These are phyloP conservation scores for Carex myosuroides DNA, from an alignment of 176 grass and related monocot species.

Conservation along the genomic window DNA sequence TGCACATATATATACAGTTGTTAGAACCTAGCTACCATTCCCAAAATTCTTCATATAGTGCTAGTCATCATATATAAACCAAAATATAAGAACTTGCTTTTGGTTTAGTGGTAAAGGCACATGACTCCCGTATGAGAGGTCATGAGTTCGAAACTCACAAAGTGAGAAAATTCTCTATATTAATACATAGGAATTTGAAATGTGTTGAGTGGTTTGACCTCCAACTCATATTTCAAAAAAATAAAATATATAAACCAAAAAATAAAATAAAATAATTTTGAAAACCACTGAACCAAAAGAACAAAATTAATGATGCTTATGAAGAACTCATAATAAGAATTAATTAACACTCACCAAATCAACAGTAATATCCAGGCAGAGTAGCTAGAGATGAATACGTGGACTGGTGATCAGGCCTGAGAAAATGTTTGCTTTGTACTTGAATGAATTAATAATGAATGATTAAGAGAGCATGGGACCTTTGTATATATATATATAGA, in stretches of 20 bases:
- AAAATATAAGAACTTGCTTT: not conserved
- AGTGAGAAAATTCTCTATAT: too few relatives aligned
- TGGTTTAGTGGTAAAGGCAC: too few relatives aligned
- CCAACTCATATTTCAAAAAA: too few relatives aligned
- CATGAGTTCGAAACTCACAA: too few relatives aligned
- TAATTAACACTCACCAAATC: conserved; percentile 8
- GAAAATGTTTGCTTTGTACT: not conserved
- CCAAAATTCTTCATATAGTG: not conserved
- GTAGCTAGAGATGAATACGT: not conserved
- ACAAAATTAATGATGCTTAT: not conserved
- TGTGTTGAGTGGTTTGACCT: too few relatives aligned
- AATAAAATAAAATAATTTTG: conserved; percentile 3
- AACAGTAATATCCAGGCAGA: not conserved
- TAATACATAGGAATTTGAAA: too few relatives aligned
- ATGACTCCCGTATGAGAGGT: too few relatives aligned
- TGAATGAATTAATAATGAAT: conserved; percentile 12
- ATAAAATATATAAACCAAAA: not conserved
- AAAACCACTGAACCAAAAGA: conserved; percentile 17
- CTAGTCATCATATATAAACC: not conserved
- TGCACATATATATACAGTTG: not conserved
- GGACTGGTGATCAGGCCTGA: not conserved
- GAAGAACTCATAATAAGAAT: conserved; percentile 18
- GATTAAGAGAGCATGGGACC: conserved; percentile 22
- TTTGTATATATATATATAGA: conserved; percentile 33
- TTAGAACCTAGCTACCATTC: not conserved